Evolutionary conservation across 164 flowering plant genomes (phyloP), one percentile per base, ranked within the genome.

Genomic region (Paratinospora sagittata): DNA sequence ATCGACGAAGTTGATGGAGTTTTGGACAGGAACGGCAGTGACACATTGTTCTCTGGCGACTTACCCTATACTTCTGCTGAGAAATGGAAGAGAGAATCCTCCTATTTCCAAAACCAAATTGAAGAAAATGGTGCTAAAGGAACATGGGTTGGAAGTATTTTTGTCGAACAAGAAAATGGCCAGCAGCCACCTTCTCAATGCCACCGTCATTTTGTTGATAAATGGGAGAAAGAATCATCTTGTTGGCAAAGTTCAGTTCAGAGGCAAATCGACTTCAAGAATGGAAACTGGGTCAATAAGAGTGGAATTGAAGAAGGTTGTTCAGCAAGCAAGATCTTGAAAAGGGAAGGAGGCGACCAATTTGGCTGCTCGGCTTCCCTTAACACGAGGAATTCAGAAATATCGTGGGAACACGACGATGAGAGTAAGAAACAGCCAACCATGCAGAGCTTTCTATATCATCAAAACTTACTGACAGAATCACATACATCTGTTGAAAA

Each of bases 221-320:
- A 67, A 27, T 72, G 74, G 77, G 71, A 75, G 23, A 75, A 66
- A 37, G 72, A 68, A 63, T 55, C 24, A 63, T 55, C 24, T 68
- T 27, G 47, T 57, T 26, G 36, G 69, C 75, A 58, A 63, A 57
- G 60, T 41, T 33, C 71, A 52, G 3, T 36, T 12, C 63, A 74
- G 36, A 69, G 43, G 43, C 68, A 47, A 45, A 62, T 70, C 34
- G 37, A 21, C 14, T 26, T 34, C 17, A 41, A 37, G 8, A 52
- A 37, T 68, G 76, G 69, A 16, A 30, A 45, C 67, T 52, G 33
- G 27, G 39, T 14, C 49, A 70, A 70, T 63, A 30, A 67, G 21
- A 58, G 2, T 19, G 71, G 47, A 52, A 64, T 17, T 11, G 69
- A 30, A 16, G 52, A 30, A 19, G n/a, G n/a, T n/a, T n/a, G n/a